Conservation (phyloP, 352 stramenopile species). For the Pseudoperonospora humuli region DNA sequence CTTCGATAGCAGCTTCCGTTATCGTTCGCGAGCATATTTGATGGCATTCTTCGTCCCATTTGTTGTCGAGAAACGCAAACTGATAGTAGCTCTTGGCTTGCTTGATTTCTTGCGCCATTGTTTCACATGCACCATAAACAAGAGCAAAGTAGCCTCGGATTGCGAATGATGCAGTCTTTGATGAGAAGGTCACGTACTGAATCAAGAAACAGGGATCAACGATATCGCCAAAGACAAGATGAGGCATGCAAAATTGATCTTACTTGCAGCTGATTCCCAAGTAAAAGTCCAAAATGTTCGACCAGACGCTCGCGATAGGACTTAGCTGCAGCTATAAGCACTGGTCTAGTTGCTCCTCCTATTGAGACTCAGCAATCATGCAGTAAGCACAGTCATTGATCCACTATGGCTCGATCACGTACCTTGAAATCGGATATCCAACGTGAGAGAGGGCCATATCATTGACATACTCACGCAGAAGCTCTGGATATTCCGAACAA, state of each 20-base stretch:
- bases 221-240: neutral
- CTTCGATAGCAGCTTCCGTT: slow-evolving; percentile 25
- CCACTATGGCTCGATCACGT: neutral
- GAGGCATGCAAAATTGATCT: neutral
- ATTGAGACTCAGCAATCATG: neutral
- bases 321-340: slow-evolving; percentile 19
- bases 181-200: slow-evolving; percentile 33
- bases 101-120: slow-evolving; percentile 30
- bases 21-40: slow-evolving; percentile 38
- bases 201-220: neutral
- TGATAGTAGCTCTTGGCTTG: slow-evolving; percentile 71
- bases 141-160: slow-evolving; percentile 51
- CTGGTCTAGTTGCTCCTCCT: slow-evolving; percentile 7
- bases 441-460: slow-evolving; percentile 61
- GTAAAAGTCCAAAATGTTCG: slow-evolving; percentile 30
- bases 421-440: slow-evolving; percentile 49
- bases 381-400: neutral
- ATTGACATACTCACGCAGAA: slow-evolving; percentile 56
- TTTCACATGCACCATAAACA: slow-evolving; percentile 30
- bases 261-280: slow-evolving; percentile 41
- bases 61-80: slow-evolving; percentile 54
- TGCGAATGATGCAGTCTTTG: slow-evolving; percentile 18
- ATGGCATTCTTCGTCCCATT: slow-evolving; percentile 54
- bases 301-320: slow-evolving; percentile 35
- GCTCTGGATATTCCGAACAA: slow-evolving; percentile 33